A percentile compares a stretch with the other conserved stretches of the same genome.
Conservation (phyloP, 345 rosid species). For the Eucalyptus lansdowneana region DNA sequence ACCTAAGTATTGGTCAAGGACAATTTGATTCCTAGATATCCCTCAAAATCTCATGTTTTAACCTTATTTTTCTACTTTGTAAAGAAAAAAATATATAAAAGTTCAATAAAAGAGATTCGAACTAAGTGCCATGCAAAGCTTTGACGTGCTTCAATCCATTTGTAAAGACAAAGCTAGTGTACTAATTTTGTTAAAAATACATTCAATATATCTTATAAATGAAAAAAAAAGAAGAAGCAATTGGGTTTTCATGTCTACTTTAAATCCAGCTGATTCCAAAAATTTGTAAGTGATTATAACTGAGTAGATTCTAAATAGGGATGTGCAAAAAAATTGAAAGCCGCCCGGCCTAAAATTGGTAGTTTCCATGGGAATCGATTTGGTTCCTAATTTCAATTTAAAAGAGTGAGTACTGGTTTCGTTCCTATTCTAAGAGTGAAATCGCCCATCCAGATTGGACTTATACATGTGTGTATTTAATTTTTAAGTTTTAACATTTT, state of each 20-base stretch:
- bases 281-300: neutral
- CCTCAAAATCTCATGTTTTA: neutral
- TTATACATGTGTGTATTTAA: too few species aligned
- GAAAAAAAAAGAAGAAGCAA: neutral
- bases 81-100: neutral
- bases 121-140: neutral
- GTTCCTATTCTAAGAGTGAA: rapidly evolving
- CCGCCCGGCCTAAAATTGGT: rapidly evolving
- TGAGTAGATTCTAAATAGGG: neutral
- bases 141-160: neutral
- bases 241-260: neutral
- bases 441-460: rapidly evolving
- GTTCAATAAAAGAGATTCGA: neutral
- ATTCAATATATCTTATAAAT: neutral
- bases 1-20: neutral
- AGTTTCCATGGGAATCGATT: too few species aligned
- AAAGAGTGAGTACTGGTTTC: rapidly evolving
- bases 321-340: too few species aligned
- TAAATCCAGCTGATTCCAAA: neutral
- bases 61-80: neutral
- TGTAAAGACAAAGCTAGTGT: neutral
- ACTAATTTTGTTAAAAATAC: neutral
- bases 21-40: neutral
- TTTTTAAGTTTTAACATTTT: too few species aligned
- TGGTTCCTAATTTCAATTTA: too few species aligned